These are phyloP conservation scores for Trapa bicornis DNA, from an alignment of 345 rosid species.

Conservation along the genomic window DNA sequence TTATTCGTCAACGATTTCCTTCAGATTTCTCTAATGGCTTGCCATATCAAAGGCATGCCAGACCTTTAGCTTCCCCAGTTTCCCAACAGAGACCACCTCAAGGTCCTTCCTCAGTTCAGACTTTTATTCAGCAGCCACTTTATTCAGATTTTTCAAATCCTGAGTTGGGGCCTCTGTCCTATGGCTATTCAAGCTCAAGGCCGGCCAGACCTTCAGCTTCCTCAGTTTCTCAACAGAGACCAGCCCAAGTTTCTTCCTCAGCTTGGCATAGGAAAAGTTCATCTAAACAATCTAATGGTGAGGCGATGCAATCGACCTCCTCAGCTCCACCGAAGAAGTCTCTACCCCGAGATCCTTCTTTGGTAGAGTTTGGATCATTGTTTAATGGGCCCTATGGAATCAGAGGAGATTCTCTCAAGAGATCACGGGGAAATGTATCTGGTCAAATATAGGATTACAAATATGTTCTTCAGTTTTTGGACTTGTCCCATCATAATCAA, in stretches of 20 bases:
- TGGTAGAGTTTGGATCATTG: conserved; percentile 17
- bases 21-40: neutral
- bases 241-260: neutral
- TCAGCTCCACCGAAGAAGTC: conserved; percentile 5
- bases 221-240: neutral
- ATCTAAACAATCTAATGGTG: neutral
- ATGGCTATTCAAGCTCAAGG: neutral
- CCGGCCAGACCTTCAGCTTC: conserved; percentile 5
- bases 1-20: conserved; percentile 4
- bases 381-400: conserved; percentile 10
- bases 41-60: no score
- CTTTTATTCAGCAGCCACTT: neutral
- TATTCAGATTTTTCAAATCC: conserved; percentile 1
- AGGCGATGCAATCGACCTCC: neutral
- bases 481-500: neutral
- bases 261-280: neutral
- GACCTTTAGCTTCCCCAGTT: no score
- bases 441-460: conserved; percentile 1
- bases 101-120: no score
- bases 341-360: conserved; percentile 2
- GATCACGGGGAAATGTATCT: conserved; percentile 23
- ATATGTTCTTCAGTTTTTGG: neutral
- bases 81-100: no score
- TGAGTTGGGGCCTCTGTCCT: neutral
- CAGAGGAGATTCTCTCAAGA: conserved; percentile 20